These are phyloP conservation scores for Purpureocillium takamizusanense DNA, from an alignment of 2,329 filamentous ascomycete genomes.

Conservation along the genomic window DNA sequence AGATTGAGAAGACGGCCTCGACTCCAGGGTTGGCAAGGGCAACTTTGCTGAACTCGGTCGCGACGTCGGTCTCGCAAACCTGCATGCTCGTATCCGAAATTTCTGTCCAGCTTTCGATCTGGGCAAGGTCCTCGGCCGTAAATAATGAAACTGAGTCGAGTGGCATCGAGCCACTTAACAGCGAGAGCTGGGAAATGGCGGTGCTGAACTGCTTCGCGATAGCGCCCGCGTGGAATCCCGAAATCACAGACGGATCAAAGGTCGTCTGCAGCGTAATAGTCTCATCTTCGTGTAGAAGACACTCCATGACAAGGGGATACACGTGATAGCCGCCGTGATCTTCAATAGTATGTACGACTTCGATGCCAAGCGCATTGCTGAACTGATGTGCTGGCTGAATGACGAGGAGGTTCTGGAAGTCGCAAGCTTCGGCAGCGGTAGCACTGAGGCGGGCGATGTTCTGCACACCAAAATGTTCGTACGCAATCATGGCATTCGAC, in stretches of 20 bases:
- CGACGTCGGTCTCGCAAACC: not conserved
- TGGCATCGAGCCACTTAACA: too few relatives aligned
- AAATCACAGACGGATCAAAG: not conserved
- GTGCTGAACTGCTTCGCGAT: not conserved
- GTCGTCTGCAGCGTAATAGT: constrained; percentile 1
- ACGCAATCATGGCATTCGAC: constrained; percentile 1
- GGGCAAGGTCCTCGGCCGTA: not conserved
- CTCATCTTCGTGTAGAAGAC: constrained; percentile 1
- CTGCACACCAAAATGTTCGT: constrained; percentile 5
- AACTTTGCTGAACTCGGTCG: not conserved
- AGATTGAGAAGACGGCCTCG: not conserved
- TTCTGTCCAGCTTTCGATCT: not conserved
- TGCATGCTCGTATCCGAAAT: too few relatives aligned
- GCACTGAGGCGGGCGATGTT: constrained; percentile 2
- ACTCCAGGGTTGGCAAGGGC: not conserved
- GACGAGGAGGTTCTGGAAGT: constrained; percentile 5
- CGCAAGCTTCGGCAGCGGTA: not conserved
- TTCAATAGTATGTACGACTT: constrained; percentile 1
- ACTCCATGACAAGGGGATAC: constrained; percentile 4
- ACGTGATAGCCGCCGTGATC: constrained; percentile 1
- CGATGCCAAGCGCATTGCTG: not conserved
- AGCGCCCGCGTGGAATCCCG: not conserved
- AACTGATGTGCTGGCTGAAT: constrained; percentile 2
- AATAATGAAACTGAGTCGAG: not conserved
- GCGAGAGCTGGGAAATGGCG: not conserved